Evolutionary conservation across 345 rosid genomes (phyloP), one percentile per base, ranked within the genome.

Genomic region (Toxicodendron radicans): DNA sequence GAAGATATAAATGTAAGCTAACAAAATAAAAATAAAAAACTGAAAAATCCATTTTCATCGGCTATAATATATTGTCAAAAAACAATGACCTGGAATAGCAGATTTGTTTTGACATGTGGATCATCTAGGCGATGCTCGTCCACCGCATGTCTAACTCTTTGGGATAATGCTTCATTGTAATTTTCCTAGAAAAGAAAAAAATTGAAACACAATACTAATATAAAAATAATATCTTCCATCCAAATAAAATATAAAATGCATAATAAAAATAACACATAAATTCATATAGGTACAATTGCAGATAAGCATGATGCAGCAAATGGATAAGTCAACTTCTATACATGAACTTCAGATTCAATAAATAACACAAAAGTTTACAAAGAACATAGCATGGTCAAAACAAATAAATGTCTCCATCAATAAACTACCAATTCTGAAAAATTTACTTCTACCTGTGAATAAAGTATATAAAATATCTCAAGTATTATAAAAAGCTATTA

Each of bases 81-180:
- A 68, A 72, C 38, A 14, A 69, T 43, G 58, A 92, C 98, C 95
- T 95, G 98, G 79, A 92, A 87, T 61, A 95, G 85, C 64, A 95
- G 88, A 83, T 92, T 91, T 72, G 98, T 89, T 83, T 95, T 95
- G 67, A 91, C 86, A 81, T 92, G 99, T 68, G 98, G 98, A 87
- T 92, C 98, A 84, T 95, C 99, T 4, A 95, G 85, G 60, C 82
- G 89, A 79, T 85, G 87, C 78, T 83, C 83, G 76, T 95, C 99
- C 81, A 95, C 94, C 45, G 63, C 79, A 72, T 83, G 87, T 59
- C 90, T 84, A 56, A 92, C 99, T 84, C 83, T 86, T 81, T 84
- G 83, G 54, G 92, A 87, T 76, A 95, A 77, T 35, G 81, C 89
- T 84, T 87, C 91, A 79, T 95, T 95, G 77, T 87, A 83, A 67